phyloP scores from a whole-genome alignment of 1,139 yeast species.

The Yamadazyma taylorii region DNA sequence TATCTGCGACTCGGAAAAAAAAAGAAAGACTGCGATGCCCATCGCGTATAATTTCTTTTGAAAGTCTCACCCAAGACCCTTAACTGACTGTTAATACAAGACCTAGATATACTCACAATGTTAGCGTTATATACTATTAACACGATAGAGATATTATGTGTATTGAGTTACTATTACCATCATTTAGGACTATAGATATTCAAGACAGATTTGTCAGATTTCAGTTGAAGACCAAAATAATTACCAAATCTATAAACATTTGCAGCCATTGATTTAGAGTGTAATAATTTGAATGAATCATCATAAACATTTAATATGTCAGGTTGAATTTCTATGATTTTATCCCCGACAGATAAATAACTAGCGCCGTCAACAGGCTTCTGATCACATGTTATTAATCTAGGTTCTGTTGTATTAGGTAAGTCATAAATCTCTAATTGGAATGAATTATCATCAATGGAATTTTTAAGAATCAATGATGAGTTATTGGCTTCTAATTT shows the following conservation, averaged over 20 bases:
- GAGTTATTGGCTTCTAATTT: constrained; percentile 12
- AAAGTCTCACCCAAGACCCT: no score
- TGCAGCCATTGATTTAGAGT: constrained; percentile 3
- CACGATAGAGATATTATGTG: no score
- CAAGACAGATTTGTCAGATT: background rate
- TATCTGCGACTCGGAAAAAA: no score
- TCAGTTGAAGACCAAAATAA: constrained; percentile 4
- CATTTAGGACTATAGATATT: constrained; percentile 3
- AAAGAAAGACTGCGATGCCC: no score
- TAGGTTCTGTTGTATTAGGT: constrained; percentile 6
- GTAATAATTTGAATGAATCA: constrained; percentile 4
- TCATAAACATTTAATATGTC: constrained; percentile 6
- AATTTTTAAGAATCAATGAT: constrained; percentile 5
- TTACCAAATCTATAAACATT: constrained; percentile 10
- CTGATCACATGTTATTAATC: constrained; percentile 6
- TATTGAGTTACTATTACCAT: no score
- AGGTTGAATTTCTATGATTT: background rate
- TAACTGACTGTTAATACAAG: no score
- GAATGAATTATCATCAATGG: constrained; percentile 7
- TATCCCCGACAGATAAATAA: no score
- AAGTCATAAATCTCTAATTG: constrained; percentile 12
- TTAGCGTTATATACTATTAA: no score
- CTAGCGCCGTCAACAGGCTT: background rate
- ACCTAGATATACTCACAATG: no score
- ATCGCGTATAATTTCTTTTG: no score